Evolutionary conservation across 768 basidiomycete species (phyloP), one percentile per base, ranked within the genome.

Genomic region (Russula sp.): DNA sequence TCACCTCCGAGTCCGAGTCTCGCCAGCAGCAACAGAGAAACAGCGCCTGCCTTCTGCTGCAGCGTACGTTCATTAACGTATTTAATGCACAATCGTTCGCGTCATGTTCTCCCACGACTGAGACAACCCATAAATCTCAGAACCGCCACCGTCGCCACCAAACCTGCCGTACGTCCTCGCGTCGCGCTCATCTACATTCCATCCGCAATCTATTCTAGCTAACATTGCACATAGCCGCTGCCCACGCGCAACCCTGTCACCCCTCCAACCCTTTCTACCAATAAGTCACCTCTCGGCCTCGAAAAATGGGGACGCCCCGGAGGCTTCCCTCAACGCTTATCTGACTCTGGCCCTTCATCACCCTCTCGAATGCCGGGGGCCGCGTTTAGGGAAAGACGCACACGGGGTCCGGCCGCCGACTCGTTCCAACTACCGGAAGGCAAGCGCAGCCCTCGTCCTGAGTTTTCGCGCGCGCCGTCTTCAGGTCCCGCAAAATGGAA

Each of bases 291-390:
- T 22, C 64, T 7, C 20, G 10, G 51, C 45, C 59, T 68, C 31
- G 47, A 58, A 9, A 68, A 68, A 58, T 68, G 67, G 67, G 58
- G 37, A 45, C 65, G 61, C 14, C 58, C 61, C 6, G n/a, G 32
- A 13, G 51, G 48, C 7, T n/a, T 52, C 22, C 6, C 52, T 9
- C 45, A 44, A 34, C 40, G 39, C 14, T 50, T 39, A 9, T 32
- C 55, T 51, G 52, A 54, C 44, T 6, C 47, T 54, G 20, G 47
- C 44, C 27, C 50, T 48, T 49, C 56, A 6, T 20, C 57, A 16
- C 4, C 27, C 20, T 60, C 63, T 35, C 35, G 39, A 47, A 47
- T 47, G 18, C 27, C 48, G 6, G 9, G 53, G 44, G 44, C 54
- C 22, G 31, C 18, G 5, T 51, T 51, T 48, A 55, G n/a, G 47